Percentiles rank a stretch among this genome's conserved stretches.
These are phyloP conservation scores for Apiospora pterosperma DNA, from an alignment of 2,329 filamentous ascomycete species.

Conservation along the genomic window DNA sequence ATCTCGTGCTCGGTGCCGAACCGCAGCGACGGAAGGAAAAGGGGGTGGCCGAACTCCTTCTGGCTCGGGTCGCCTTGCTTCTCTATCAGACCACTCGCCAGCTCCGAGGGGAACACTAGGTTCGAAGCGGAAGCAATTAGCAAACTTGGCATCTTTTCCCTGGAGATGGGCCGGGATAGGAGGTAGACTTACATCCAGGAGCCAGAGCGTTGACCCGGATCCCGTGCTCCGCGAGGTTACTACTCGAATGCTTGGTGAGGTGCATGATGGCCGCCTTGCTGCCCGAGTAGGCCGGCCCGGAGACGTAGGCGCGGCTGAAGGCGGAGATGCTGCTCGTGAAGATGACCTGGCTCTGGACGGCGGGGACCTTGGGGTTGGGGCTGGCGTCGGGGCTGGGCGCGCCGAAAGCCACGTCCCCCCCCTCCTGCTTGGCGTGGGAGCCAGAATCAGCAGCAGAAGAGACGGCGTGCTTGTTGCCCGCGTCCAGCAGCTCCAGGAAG, in stretches of 20 bases:
- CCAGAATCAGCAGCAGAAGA: too few relatives aligned
- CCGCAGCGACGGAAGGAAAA: slow-evolving; percentile 22
- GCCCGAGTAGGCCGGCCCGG: slow-evolving; percentile 18
- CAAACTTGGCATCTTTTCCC: neutral
- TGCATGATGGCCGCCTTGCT: slow-evolving; percentile 25
- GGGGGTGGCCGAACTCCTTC: slow-evolving; percentile 14
- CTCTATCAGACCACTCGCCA: slow-evolving; percentile 14
- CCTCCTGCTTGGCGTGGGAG: neutral
- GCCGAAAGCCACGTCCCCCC: slow-evolving; percentile 15
- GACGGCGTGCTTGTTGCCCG: slow-evolving; percentile 25
- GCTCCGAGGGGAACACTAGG: slow-evolving; percentile 25
- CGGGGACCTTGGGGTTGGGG: slow-evolving; percentile 15
- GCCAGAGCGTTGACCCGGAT: slow-evolving; percentile 28
- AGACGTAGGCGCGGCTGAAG: slow-evolving; percentile 15
- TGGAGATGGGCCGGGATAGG: neutral
- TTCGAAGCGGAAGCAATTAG: neutral
- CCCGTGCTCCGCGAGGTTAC: slow-evolving; percentile 18
- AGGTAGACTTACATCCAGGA: slow-evolving; percentile 23
- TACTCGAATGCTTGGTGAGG: slow-evolving; percentile 24
- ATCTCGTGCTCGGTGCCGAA: slow-evolving; percentile 27
- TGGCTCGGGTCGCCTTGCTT: slow-evolving; percentile 17
- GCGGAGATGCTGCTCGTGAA: slow-evolving; percentile 23
- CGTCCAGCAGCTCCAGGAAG: slow-evolving; percentile 28
- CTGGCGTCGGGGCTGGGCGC: slow-evolving; percentile 10
- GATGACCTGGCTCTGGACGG: slow-evolving; percentile 26